phyloP scores from a whole-genome alignment of 1,284 basidiomycete species.

The Apiotrichum mycotoxinovorans region DNA sequence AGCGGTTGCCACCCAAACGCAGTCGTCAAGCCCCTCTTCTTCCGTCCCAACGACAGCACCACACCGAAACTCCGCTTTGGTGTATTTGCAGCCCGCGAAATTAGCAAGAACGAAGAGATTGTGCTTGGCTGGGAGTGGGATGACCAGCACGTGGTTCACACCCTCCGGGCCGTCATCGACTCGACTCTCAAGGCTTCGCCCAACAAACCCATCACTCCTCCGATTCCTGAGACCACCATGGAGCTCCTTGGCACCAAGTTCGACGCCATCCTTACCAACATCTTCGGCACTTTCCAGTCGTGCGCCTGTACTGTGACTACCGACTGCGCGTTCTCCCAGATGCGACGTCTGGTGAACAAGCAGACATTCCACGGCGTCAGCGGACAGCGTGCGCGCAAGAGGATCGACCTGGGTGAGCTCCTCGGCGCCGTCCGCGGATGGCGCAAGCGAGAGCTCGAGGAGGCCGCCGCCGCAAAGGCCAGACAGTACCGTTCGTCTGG shows the following conservation, averaged over 20 bases:
- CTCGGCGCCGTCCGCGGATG: conserved; percentile 67
- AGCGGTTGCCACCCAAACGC: conserved; percentile 87
- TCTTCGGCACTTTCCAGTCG: conserved; percentile 68
- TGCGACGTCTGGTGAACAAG: conserved; percentile 59
- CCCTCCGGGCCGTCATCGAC: conserved; percentile 51
- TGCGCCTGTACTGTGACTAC: conserved; percentile 68
- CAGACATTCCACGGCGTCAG: conserved; percentile 21
- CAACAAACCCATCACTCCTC: conserved; percentile 15
- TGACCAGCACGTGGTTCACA: conserved; percentile 81
- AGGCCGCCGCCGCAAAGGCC: conserved; percentile 33
- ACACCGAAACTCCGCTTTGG: conserved; percentile 65
- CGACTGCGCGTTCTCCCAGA: conserved; percentile 65
- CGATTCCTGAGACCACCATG: conserved; percentile 19
- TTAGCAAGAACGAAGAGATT: conserved; percentile 79
- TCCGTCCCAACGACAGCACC: conserved; percentile 24
- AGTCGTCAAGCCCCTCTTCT: conserved; percentile 71
- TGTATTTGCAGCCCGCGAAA: conserved; percentile 73
- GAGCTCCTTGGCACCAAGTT: conserved; percentile 57
- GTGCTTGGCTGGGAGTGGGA: conserved; percentile 97
- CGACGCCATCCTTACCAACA: conserved; percentile 66
- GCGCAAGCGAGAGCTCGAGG: conserved; percentile 42
- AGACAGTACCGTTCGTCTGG: conserved; percentile 15
- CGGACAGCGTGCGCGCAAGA: conserved; percentile 23
- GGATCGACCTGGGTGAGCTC: conserved; percentile 63
- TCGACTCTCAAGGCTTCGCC: conserved; percentile 23